A percentile compares a stretch with the other conserved stretches of the same genome.
Evolutionary conservation across 2,329 filamentous ascomycete genomes (phyloP).

Genomic region (Chrysoporthe deuterocubensis): DNA sequence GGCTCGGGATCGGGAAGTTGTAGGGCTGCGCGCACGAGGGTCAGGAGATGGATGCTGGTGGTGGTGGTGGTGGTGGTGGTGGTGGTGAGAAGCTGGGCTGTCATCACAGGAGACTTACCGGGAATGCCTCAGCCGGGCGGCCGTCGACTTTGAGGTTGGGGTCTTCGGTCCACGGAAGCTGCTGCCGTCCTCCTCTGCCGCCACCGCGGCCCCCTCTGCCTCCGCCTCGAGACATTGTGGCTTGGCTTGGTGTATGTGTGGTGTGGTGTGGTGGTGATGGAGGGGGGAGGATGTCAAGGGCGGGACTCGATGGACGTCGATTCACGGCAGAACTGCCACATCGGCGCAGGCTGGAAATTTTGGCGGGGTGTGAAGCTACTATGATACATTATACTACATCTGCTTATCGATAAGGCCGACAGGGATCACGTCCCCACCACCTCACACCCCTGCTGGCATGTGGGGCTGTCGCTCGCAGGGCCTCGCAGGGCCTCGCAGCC

Average conservation of each 20-base stretch:
- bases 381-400: not conserved
- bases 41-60: not conserved
- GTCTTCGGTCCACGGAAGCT: constrained; percentile 60
- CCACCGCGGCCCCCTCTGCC: constrained; percentile 55
- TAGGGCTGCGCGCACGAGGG: constrained; percentile 47
- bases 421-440: too few relatives aligned
- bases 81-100: too few relatives aligned
- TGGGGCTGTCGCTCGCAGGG: too few relatives aligned
- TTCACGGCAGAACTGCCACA: not conserved
- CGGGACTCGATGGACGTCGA: not conserved
- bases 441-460: too few relatives aligned
- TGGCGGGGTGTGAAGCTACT: constrained; percentile 19
- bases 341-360: constrained; percentile 21
- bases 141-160: constrained; percentile 52
- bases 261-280: not conserved
- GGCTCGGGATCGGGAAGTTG: constrained; percentile 50
- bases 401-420: not conserved
- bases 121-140: constrained; percentile 63
- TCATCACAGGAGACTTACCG: constrained; percentile 43
- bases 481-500: too few relatives aligned
- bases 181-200: constrained; percentile 49
- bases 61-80: too few relatives aligned
- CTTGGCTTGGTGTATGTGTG: constrained; percentile 3
- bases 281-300: not conserved
- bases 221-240: constrained; percentile 56